Conservation (phyloP, 352 stramenopile species). For the Elongisporangium anandrum region DNA sequence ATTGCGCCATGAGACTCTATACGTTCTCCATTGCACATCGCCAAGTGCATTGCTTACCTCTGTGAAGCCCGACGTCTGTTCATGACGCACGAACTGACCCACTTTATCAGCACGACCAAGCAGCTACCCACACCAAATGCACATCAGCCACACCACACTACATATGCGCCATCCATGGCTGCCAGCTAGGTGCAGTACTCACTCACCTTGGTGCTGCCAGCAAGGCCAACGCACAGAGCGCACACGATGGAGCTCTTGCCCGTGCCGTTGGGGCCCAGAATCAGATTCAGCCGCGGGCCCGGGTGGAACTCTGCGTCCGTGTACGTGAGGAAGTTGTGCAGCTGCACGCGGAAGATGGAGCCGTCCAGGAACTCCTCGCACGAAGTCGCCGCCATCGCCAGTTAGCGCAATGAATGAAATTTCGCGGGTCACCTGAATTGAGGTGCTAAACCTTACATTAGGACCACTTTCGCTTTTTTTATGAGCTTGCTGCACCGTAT, state of each 20-base stretch:
- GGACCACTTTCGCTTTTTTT: not conserved
- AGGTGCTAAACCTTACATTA: not conserved
- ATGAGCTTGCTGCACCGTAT: not conserved
- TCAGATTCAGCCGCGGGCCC: slow-evolving; percentile 95
- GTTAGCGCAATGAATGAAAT: not conserved
- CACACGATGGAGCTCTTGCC: slow-evolving; percentile 95
- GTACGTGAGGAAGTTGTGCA: slow-evolving; percentile 96
- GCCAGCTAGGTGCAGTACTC: not conserved
- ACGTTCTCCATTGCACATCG: not conserved
- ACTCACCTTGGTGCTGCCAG: slow-evolving; percentile 88
- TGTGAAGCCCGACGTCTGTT: slow-evolving; percentile 81
- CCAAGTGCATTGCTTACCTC: slow-evolving; percentile 35
- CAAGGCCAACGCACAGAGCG: slow-evolving; percentile 96
- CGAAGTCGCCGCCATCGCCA: slow-evolving; percentile 7
- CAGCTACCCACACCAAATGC: slow-evolving; percentile 28
- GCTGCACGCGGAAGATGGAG: slow-evolving; percentile 86
- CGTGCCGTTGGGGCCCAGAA: slow-evolving; percentile 97
- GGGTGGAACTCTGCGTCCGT: slow-evolving; percentile 87
- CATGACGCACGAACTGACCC: slow-evolving; percentile 86
- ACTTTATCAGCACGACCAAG: slow-evolving; percentile 94
- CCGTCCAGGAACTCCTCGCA: slow-evolving; percentile 82
- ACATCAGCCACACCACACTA: not conserved
- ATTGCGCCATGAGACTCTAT: not conserved
- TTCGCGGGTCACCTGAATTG: not conserved
- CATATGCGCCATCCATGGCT: no score